Conservation (phyloP, 805 yeast species). For the Teunomyces atbi region DNA sequence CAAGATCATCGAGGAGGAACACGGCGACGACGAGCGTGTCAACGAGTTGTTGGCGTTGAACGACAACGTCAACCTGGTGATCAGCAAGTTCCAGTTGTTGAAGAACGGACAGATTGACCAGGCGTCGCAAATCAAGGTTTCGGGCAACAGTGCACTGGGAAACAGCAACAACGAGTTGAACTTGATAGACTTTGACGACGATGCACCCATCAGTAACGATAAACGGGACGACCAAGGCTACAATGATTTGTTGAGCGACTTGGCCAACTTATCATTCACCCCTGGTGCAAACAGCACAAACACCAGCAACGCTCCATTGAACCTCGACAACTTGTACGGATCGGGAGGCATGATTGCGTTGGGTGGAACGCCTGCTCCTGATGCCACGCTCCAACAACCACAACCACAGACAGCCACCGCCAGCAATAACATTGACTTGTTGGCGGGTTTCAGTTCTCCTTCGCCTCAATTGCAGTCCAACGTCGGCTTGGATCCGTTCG, state of each 20-base stretch:
- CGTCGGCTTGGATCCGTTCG: slow-evolving; percentile 41
- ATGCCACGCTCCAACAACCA: slow-evolving; percentile 16
- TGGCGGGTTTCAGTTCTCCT: slow-evolving; percentile 40
- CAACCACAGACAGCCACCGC: slow-evolving; percentile 10
- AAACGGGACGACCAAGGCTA: slow-evolving; percentile 41
- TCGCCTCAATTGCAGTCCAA: slow-evolving; percentile 38
- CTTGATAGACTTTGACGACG: slow-evolving; percentile 45
- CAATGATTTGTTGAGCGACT: slow-evolving; percentile 72
- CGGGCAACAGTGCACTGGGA: slow-evolving; percentile 18
- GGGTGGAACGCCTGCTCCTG: slow-evolving; percentile 18
- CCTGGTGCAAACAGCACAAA: slow-evolving; percentile 18
- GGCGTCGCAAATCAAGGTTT: slow-evolving; percentile 36
- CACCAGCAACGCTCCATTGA: slow-evolving; percentile 18
- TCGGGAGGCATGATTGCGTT: slow-evolving; percentile 51
- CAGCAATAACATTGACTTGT: slow-evolving; percentile 23
- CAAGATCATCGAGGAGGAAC: slow-evolving; percentile 80
- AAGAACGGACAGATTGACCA: slow-evolving; percentile 57
- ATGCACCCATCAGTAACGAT: slow-evolving; percentile 33
- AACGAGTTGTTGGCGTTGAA: slow-evolving; percentile 64
- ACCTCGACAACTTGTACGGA: slow-evolving; percentile 43
- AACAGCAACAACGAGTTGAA: slow-evolving; percentile 30
- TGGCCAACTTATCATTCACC: slow-evolving; percentile 60
- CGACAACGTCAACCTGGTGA: slow-evolving; percentile 68
- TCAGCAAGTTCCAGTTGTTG: slow-evolving; percentile 64
- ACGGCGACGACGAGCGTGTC: slow-evolving; percentile 63